Percentiles rank a stretch among this genome's conserved stretches.
These are phyloP conservation scores for Aspergillus fructus DNA, from an alignment of 2,329 filamentous ascomycete genomes.

Conservation along the genomic window DNA sequence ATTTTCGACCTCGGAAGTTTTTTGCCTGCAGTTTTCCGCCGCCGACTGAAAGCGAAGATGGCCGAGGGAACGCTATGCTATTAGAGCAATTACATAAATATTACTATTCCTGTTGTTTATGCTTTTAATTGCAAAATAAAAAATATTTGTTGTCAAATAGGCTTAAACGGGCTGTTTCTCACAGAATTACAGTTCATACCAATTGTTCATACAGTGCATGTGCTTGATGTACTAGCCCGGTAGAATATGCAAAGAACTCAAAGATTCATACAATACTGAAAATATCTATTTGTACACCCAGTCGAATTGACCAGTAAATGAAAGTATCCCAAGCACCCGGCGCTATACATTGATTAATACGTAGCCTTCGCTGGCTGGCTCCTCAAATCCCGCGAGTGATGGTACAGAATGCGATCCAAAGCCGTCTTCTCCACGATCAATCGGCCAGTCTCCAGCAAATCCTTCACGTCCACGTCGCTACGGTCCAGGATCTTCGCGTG, in stretches of 20 bases:
- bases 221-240: not conserved
- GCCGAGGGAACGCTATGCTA: not conserved
- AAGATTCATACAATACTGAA: conserved; percentile 7
- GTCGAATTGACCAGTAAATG: conserved; percentile 15
- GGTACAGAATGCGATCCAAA: conserved; percentile 69
- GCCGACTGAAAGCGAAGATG: conserved; percentile 2
- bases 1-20: conserved; percentile 34
- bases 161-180: not conserved
- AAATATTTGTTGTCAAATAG: not conserved
- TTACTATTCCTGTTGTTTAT: not conserved
- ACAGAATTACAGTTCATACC: not conserved
- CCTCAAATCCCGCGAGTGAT: conserved; percentile 55
- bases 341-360: conserved; percentile 24
- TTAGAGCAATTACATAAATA: not conserved
- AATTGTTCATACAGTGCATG: not conserved
- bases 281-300: conserved; percentile 34
- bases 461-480: conserved; percentile 91
- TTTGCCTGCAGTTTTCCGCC: conserved; percentile 23
- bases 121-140: not conserved
- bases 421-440: conserved; percentile 84
- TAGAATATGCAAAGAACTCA: not conserved
- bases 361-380: conserved; percentile 33
- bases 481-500: conserved; percentile 69
- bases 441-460: conserved; percentile 79
- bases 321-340: conserved; percentile 12